These are phyloP conservation scores for Linum tenue DNA, from an alignment of 345 rosid species.

Conservation along the genomic window DNA sequence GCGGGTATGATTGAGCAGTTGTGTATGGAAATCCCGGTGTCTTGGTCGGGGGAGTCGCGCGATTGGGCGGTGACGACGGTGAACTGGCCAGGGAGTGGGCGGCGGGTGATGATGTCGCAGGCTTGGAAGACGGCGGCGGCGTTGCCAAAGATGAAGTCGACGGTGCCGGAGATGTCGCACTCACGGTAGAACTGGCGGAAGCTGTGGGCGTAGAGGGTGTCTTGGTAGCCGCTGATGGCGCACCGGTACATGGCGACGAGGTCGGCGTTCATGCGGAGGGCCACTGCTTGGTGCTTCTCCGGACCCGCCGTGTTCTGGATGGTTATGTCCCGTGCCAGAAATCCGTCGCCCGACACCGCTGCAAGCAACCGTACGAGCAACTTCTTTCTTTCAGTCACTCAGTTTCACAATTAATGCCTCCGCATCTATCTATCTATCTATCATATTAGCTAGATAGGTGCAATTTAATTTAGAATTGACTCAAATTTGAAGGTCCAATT, in stretches of 20 bases:
- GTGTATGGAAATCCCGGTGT: constrained; percentile 76
- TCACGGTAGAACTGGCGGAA: constrained; percentile 75
- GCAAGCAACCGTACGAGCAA: too few relatives aligned
- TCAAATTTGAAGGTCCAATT: too few relatives aligned
- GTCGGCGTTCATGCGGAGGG: constrained; percentile 64
- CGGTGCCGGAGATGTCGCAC: constrained; percentile 61
- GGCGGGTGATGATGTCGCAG: constrained; percentile 49
- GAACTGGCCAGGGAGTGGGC: constrained; percentile 62
- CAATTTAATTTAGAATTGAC: too few relatives aligned
- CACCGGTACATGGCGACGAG: constrained; percentile 54
- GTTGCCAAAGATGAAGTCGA: too few relatives aligned
- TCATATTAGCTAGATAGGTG: too few relatives aligned
- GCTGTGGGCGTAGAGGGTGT: too few relatives aligned
- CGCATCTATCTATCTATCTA: too few relatives aligned
- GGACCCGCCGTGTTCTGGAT: constrained; percentile 74
- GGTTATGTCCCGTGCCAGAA: constrained; percentile 65
- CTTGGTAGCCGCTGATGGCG: too few relatives aligned
- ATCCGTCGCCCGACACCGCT: constrained; percentile 78
- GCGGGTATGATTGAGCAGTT: constrained; percentile 57
- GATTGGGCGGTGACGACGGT: constrained; percentile 72
- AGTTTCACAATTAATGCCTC: too few relatives aligned
- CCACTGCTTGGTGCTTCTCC: constrained; percentile 68
- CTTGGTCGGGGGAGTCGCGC: constrained; percentile 44
- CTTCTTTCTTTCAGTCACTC: too few relatives aligned
- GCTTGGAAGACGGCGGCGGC: constrained; percentile 69